A percentile compares a stretch with the other conserved stretches of the same genome.
These are phyloP conservation scores for Amylocarpus encephaloides DNA, from an alignment of 2,329 filamentous ascomycete species.

Conservation along the genomic window DNA sequence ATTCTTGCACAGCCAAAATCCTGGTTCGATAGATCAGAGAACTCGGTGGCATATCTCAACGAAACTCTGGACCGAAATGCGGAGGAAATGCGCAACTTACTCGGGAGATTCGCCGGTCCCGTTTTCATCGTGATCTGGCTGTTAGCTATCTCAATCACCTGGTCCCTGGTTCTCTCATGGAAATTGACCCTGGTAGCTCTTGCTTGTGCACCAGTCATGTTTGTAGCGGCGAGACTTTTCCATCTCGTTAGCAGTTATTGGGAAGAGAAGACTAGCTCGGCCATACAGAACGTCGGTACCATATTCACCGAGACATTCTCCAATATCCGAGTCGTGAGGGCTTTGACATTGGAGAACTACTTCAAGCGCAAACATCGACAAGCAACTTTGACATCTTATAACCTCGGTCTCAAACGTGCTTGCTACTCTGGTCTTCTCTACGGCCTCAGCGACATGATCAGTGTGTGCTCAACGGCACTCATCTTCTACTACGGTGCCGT, in stretches of 20 bases:
- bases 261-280: slow-evolving; percentile 63
- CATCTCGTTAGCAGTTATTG: slow-evolving; percentile 60
- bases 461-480: slow-evolving; percentile 66
- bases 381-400: slow-evolving; percentile 46
- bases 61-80: slow-evolving; percentile 73
- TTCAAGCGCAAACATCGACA: slow-evolving; percentile 59
- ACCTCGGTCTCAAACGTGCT: slow-evolving; percentile 59
- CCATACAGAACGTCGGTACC: slow-evolving; percentile 51
- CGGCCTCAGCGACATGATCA: slow-evolving; percentile 69
- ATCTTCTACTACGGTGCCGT: slow-evolving; percentile 77
- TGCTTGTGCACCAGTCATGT: slow-evolving; percentile 60
- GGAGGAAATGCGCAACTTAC: slow-evolving; percentile 79
- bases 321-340: slow-evolving; percentile 72
- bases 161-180: slow-evolving; percentile 73
- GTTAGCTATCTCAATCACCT: slow-evolving; percentile 60
- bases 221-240: slow-evolving; percentile 59
- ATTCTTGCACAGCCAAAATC: slow-evolving; percentile 69
- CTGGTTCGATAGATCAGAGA: slow-evolving; percentile 70
- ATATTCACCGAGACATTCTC: slow-evolving; percentile 70
- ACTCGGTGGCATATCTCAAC: slow-evolving; percentile 57
- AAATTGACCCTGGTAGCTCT: slow-evolving; percentile 73
- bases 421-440: slow-evolving; percentile 63
- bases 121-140: slow-evolving; percentile 62
- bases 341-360: slow-evolving; percentile 65
- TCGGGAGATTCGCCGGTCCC: slow-evolving; percentile 70